Percentiles rank a stretch among this genome's conserved stretches.
Evolutionary conservation across 164 flowering plant genomes (phyloP).

Genomic region (Vitis vinifera): DNA sequence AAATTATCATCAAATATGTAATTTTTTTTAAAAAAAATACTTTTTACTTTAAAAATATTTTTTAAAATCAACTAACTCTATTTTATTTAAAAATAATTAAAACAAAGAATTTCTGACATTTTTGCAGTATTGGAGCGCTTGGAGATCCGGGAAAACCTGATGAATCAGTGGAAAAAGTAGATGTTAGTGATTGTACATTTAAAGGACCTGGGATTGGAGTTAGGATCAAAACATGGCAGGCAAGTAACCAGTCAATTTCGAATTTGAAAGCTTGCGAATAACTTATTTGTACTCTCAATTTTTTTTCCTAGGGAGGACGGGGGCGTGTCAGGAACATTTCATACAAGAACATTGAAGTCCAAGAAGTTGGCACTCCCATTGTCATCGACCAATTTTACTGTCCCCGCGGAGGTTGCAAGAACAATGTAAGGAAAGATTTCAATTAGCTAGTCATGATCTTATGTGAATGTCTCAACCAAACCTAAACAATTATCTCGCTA

Average conservation of each 20-base stretch:
- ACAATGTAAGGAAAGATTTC: neutral
- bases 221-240: conserved; percentile 8
- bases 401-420: neutral
- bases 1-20: too few relatives aligned
- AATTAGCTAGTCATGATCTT: too few relatives aligned
- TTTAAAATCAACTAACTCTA: too few relatives aligned
- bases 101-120: neutral
- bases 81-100: neutral
- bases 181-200: neutral
- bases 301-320: neutral
- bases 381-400: conserved; percentile 7
- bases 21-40: too few relatives aligned
- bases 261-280: neutral
- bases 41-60: too few relatives aligned
- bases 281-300: neutral
- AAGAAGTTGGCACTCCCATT: neutral
- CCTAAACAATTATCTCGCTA: too few relatives aligned
- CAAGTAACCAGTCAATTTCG: neutral
- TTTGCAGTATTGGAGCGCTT: conserved; percentile 6
- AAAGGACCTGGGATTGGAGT: conserved; percentile 1
- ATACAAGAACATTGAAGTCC: neutral
- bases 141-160: neutral
- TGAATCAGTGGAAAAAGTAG: conserved; percentile 3
- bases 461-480: too few relatives aligned
- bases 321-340: neutral